Conservation (phyloP, 345 rosid species). For the Fremontodendron californicum region DNA sequence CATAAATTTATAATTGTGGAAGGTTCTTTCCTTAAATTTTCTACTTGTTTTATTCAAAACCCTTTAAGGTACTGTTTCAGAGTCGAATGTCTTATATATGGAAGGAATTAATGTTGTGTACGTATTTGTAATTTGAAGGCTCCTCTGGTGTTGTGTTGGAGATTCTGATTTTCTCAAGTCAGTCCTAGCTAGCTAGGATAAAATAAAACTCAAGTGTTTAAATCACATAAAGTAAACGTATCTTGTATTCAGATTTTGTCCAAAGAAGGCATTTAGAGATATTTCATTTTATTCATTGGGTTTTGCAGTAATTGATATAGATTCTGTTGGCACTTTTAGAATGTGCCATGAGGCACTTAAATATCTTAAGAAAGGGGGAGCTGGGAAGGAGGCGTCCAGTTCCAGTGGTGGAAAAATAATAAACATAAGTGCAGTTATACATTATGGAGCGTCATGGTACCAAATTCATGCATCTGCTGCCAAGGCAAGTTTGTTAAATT, state of each 20-base stretch:
- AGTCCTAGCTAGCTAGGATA: too few relatives aligned
- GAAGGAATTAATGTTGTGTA: too few relatives aligned
- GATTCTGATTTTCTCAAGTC: background rate
- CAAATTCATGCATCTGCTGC: conserved; percentile 85
- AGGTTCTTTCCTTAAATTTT: background rate
- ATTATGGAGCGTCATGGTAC: conserved; percentile 71
- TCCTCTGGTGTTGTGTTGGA: background rate
- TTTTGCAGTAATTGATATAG: conserved; percentile 67
- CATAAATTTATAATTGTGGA: background rate
- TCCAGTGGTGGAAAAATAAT: conserved; percentile 51
- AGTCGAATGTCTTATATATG: background rate
- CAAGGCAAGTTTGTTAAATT: conserved; percentile 64
- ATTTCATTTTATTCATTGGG: background rate
- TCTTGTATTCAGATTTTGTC: background rate
- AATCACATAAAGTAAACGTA: background rate
- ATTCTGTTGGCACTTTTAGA: conserved; percentile 69
- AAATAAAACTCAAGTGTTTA: too few relatives aligned
- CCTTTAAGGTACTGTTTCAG: background rate
- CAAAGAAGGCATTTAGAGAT: background rate
- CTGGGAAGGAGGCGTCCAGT: conserved; percentile 43
- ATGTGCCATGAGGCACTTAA: conserved; percentile 65
- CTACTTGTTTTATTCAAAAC: background rate
- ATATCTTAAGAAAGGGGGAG: conserved; percentile 69
- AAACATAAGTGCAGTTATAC: conserved; percentile 75
- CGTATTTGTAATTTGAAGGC: background rate